Evolutionary conservation across 768 basidiomycete genomes (phyloP).

Genomic region (Leccinum olivaceopallidum): DNA sequence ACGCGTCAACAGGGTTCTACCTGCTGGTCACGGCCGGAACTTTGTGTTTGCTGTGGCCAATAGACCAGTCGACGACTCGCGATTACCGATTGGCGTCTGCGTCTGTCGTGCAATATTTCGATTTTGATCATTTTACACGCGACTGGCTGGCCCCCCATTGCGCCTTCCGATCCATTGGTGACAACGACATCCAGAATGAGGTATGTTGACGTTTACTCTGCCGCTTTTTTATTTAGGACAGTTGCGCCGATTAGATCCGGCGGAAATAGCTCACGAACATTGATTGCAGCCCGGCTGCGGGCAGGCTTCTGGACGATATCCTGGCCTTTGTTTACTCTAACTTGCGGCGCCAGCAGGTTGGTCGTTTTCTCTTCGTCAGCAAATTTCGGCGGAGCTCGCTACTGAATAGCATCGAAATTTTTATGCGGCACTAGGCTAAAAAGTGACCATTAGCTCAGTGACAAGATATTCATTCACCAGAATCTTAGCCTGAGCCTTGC

Average conservation of each 20-base stretch:
- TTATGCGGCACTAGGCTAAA: not conserved
- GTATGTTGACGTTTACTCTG: conserved; percentile 10
- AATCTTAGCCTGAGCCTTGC: not conserved
- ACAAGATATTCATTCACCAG: not conserved
- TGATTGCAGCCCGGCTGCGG: conserved; percentile 12
- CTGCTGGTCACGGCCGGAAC: not conserved
- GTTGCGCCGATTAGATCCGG: conserved; percentile 25
- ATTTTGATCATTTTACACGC: conserved; percentile 1
- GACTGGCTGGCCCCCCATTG: conserved; percentile 3
- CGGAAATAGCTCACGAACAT: conserved; percentile 25
- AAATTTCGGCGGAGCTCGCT: conserved; percentile 5
- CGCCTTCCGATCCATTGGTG: not conserved
- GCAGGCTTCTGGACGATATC: conserved; percentile 1
- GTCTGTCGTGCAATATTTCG: not conserved
- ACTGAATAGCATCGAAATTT: not conserved
- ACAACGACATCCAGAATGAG: conserved; percentile 7
- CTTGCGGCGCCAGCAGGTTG: not conserved
- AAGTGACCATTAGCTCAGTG: not conserved
- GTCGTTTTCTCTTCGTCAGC: not conserved
- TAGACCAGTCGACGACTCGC: not conserved
- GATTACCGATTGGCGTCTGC: not conserved
- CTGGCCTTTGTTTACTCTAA: conserved; percentile 8
- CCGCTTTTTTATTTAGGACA: conserved; percentile 10
- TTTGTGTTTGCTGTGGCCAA: conserved; percentile 6
- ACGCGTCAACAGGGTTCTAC: conserved; percentile 5